These are phyloP conservation scores for Clonostachys sp. DNA, from an alignment of 2,329 filamentous ascomycete species.

Conservation along the genomic window DNA sequence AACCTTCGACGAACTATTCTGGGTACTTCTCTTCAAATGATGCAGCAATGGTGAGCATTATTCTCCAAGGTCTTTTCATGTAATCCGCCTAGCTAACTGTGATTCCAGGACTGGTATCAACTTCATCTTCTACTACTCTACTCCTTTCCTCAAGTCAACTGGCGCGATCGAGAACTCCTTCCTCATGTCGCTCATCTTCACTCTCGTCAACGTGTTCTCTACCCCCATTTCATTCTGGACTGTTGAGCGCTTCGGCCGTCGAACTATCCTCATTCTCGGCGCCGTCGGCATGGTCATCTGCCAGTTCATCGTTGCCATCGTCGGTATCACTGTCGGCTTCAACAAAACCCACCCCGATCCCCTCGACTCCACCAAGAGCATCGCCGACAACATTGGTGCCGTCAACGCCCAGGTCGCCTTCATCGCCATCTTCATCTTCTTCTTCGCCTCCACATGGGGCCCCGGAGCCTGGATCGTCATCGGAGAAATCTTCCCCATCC, in stretches of 20 bases:
- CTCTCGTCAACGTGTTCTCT: slow-evolving; percentile 27
- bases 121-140: slow-evolving; percentile 29
- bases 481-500: slow-evolving; percentile 54
- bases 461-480: slow-evolving; percentile 20
- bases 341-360: slow-evolving; percentile 30
- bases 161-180: slow-evolving; percentile 26
- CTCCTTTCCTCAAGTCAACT: slow-evolving; percentile 30
- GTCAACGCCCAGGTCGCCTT: slow-evolving; percentile 55
- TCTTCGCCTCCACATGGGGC: slow-evolving; percentile 65
- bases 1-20: slow-evolving; percentile 69
- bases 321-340: slow-evolving; percentile 40
- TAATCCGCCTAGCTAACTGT: too few relatives aligned
- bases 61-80: too few relatives aligned
- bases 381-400: slow-evolving; percentile 43
- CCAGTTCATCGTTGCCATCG: slow-evolving; percentile 56
- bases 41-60: slow-evolving; percentile 56
- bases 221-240: slow-evolving; percentile 29
- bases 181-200: slow-evolving; percentile 29
- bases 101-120: slow-evolving; percentile 10
- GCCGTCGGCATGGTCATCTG: slow-evolving; percentile 55
- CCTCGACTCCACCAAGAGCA: slow-evolving; percentile 41
- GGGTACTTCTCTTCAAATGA: slow-evolving; percentile 72
- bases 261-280: slow-evolving; percentile 61
- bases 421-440: slow-evolving; percentile 65
- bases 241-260: slow-evolving; percentile 34